Conservation (phyloP, 176 grass and related monocot species). For the Dendrocalamus sinicus region DNA sequence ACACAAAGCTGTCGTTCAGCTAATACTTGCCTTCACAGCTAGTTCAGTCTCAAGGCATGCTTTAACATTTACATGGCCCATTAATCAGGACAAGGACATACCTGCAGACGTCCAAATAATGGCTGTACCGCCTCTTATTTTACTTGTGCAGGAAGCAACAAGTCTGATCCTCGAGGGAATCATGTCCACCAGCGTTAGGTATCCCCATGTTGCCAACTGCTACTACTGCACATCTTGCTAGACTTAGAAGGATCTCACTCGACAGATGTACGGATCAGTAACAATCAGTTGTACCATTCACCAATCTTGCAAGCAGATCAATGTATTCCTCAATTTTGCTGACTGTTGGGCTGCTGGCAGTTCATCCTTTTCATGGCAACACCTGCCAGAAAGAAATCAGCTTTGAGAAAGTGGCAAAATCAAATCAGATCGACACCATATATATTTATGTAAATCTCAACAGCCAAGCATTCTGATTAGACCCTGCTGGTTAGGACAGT, state of each 20-base stretch:
- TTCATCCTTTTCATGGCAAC: not conserved
- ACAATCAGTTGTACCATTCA: not conserved
- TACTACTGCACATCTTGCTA: not conserved
- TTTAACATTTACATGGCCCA: not conserved
- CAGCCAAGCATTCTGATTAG: not conserved
- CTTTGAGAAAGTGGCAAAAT: not conserved
- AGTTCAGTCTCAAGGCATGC: not conserved
- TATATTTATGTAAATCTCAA: not conserved
- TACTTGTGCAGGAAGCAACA: conserved; percentile 10
- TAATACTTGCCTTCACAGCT: conserved; percentile 14
- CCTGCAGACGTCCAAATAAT: not conserved
- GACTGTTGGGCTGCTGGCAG: not conserved
- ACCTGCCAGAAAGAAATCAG: not conserved
- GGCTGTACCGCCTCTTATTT: not conserved
- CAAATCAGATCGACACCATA: not conserved
- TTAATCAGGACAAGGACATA: conserved; percentile 8
- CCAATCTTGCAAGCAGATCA: not conserved
- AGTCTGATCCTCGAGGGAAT: not conserved
- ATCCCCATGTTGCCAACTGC: not conserved
- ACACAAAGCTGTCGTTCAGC: not conserved
- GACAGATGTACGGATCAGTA: not conserved
- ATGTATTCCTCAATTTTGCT: not conserved
- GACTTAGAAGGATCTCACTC: not conserved
- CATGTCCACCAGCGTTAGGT: not conserved
- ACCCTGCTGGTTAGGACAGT: not conserved